Percentiles rank a stretch among this genome's conserved stretches.
phyloP scores from a whole-genome alignment of 1,139 yeast genomes.

The Suhomyces panamericanus region DNA sequence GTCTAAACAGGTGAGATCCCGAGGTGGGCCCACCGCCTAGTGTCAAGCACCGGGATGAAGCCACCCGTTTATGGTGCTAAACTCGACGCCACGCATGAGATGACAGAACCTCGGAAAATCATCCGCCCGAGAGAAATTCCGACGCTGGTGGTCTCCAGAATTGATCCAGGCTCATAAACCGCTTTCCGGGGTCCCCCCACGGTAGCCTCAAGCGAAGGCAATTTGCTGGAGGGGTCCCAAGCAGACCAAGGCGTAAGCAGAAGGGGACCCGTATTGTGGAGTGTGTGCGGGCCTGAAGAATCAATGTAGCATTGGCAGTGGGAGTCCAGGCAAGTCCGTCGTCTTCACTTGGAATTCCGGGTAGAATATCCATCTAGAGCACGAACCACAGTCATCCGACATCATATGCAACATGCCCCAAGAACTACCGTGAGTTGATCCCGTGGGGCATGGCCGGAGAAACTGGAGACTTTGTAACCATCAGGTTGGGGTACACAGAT shows the following conservation, averaged over 20 bases:
- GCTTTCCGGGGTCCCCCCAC: too few relatives aligned
- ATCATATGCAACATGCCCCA: slow-evolving; percentile 6
- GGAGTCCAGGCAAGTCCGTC: too few relatives aligned
- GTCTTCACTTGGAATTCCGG: too few relatives aligned
- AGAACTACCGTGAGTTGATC: slow-evolving; percentile 3
- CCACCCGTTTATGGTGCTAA: background rate
- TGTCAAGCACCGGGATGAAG: background rate
- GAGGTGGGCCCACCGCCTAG: background rate
- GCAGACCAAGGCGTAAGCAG: background rate
- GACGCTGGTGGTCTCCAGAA: background rate
- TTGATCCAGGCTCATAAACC: too few relatives aligned
- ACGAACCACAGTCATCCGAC: slow-evolving; percentile 1
- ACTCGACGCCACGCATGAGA: background rate
- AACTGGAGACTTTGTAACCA: slow-evolving; percentile 15
- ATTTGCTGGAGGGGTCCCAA: background rate
- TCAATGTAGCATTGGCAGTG: background rate
- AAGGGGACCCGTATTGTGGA: too few relatives aligned
- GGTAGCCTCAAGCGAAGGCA: too few relatives aligned
- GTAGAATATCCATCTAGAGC: background rate
- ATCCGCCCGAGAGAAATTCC: background rate
- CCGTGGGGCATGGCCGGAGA: slow-evolving; percentile 13
- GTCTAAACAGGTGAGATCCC: background rate
- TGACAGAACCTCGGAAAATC: background rate
- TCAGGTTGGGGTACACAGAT: slow-evolving; percentile 5
- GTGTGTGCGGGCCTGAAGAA: too few relatives aligned